Base-by-base conservation (phyloP, 257 asterid species). In the Nicotiana sylvestris region DNA sequence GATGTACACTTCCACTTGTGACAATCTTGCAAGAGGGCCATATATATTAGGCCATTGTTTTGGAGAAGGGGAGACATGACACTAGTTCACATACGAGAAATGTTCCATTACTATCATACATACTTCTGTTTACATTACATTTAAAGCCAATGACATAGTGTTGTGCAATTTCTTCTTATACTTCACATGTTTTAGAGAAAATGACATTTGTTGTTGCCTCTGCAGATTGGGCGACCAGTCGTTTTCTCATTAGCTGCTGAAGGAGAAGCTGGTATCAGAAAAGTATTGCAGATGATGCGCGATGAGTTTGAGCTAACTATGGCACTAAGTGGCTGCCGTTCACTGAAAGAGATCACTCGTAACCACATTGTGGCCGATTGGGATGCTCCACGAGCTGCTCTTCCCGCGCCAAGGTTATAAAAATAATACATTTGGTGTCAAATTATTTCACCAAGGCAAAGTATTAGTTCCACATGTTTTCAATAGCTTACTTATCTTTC, bases 251-350 rank as follows among this genome's bases (percentile, higher is more conserved):
- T 82, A 76, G 85, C 85, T 82, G 85, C 81, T 70, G 85, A 43
- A 60, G 85, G 85, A 37, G 85, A 82, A 60, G 60, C 81, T 35
- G 85, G 85, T 3, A 37, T 82, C 11, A 82, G 51, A 56, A 74
- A 82, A 43, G 85, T 49, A 18, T 35, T 82, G 53, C 81, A 82
- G 55, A 82, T 82, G 85, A 66, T 95, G 88, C 90, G 96, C 2
- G 94, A 91, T 0, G 98, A 95, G 89, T 95, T 95, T 86, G 99
- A 82, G 85, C 76, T 82, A 62, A 82, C 85, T 0, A 82, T 82
- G 85, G 85, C 81, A 16, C 74, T 82, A 18, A 82, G 85, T 32
- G 85, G 85, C 16, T 82, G 85, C 18, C 81, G 81, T 33, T 74
- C 85, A 27, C 74, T 82, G 58, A 82, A 60, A 21, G 85, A 82